Evolutionary conservation across 2,329 filamentous ascomycete genomes (phyloP), one percentile per base, ranked within the genome.

Genomic region (Monilinia aucupariae): DNA sequence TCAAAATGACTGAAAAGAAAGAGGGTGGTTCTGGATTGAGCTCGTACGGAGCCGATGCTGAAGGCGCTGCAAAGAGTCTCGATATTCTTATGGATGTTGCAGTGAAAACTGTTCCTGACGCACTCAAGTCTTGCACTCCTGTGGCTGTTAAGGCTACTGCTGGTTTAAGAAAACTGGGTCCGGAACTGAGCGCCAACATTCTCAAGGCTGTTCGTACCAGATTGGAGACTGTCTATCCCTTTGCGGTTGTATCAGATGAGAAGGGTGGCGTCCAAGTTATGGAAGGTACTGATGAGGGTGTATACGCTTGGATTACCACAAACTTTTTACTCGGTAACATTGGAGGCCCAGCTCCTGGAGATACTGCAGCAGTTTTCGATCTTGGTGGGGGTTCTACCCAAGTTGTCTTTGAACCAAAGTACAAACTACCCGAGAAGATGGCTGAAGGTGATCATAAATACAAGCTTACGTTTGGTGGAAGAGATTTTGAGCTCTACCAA

Each of bases 241-340:
- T 99, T 83, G 92, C 94, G 0, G 90, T 99, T 49, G 89, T 99
- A 62, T 88, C 90, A 15, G 83, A 86, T 68, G 90, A 91, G 71
- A 87, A 93, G 70, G 86, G 90, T 62, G 94, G 96, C 63, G 91
- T 99, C 34, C 85, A 92, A 67, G 96, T 99, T 75, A 99, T 99
- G 94, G 92, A 96, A 71, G 94, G 94, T 66, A 92, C 90, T 58
- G 90, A 97, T 73, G 94, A 99, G 79, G 94, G 94, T 74, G 93
- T 99, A 37, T 99, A 96, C 74, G 96, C 94, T 60, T 99, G 94
- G 94, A 96, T 99, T 75, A 99, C 94, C 8, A 94, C 92, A 69
- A 99, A 99, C 82, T 99, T 99, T 77, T 88, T 99, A 48, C 85
- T 99, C 30, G 93, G 93, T 72, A 97, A 97, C 80, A 97, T 99